Evolutionary conservation across 1,284 basidiomycete genomes (phyloP), one percentile per base, ranked within the genome.

Genomic region (Ustanciosporium gigantosporum): DNA sequence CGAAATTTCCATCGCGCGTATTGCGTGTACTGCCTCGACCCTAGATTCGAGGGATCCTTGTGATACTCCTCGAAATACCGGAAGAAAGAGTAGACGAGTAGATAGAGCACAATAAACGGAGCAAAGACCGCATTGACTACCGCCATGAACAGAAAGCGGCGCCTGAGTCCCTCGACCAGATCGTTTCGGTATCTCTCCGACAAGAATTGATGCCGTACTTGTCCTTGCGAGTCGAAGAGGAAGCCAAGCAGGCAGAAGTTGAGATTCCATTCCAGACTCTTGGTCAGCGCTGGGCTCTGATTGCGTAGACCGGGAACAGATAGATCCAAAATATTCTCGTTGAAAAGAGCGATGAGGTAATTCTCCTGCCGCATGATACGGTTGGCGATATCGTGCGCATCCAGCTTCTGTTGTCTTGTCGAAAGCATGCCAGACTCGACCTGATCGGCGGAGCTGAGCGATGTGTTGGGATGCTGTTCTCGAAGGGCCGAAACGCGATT

Each of bases 1-100:
- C 95, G 85, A 74, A 98, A 98, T 77, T 96, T 97, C 95, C 95
- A 99, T 64, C 90, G 87, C 0, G 93, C 94, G 64, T 90, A 92
- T 2, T 87, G 88, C 0, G 94, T 98, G 74, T 97, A 99, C 60
- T 89, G 86, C 29, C 95, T 85, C 4, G 88, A 87, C 20, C 92
- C 89, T 38, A 97, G 90, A 0, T 89, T 88, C 0, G 93, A 94
- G 1, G 94, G 94, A 73, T 98, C 91, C 80, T 96, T 93, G 83
- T 93, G 94, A 75, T 96, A 97, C 82, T 98, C 92, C 43, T 97
- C 94, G 68, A 98, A 98, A 79, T 99, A 98, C 14, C 93, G 89
- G 83, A 99, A 98, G 84, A 99, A 99, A 1, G 92, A 97, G 79
- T 95, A 98, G 85, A 96, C 88, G 35, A 96, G 79, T 35, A 96